phyloP scores from a whole-genome alignment of 139 green algal species.

The Picochlorum sp. region DNA sequence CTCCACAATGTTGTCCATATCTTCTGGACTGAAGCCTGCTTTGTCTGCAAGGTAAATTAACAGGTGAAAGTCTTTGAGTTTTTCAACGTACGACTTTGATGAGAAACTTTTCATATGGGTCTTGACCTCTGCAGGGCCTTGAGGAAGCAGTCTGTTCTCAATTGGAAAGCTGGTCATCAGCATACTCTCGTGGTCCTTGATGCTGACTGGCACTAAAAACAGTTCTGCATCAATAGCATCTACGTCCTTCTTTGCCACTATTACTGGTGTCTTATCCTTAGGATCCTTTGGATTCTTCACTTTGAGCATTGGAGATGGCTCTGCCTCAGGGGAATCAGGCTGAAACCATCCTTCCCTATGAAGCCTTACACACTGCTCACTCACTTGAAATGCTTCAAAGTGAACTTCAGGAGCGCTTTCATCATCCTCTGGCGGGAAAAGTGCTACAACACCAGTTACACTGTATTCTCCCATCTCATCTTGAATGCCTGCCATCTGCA shows the following conservation, averaged over 20 bases:
- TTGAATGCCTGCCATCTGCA: slow-evolving; percentile 64
- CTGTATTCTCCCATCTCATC: slow-evolving; percentile 60
- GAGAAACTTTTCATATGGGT: slow-evolving; percentile 51
- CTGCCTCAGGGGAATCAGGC: not conserved
- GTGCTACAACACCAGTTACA: slow-evolving; percentile 76
- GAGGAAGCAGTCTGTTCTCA: slow-evolving; percentile 84
- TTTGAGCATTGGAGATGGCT: slow-evolving; percentile 15
- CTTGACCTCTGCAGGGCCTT: slow-evolving; percentile 59
- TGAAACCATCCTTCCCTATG: slow-evolving; percentile 69
- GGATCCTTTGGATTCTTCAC: slow-evolving; percentile 53
- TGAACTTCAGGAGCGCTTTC: slow-evolving; percentile 41
- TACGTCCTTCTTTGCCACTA: slow-evolving; percentile 78
- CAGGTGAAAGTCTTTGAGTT: slow-evolving; percentile 88
- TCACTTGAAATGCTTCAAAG: slow-evolving; percentile 87
- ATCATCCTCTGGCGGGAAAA: slow-evolving; percentile 22
- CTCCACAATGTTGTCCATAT: slow-evolving; percentile 64
- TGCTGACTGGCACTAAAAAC: slow-evolving; percentile 84
- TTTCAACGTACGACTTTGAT: slow-evolving; percentile 48
- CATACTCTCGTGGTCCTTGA: slow-evolving; percentile 78
- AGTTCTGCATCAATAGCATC: slow-evolving; percentile 92
- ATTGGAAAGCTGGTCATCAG: slow-evolving; percentile 70
- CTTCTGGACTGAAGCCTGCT: slow-evolving; percentile 60
- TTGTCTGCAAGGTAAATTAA: slow-evolving; percentile 87
- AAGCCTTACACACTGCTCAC: slow-evolving; percentile 68
- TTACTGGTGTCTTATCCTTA: slow-evolving; percentile 47